Evolutionary conservation across 148 eudicot species (phyloP), one percentile per base, ranked within the genome.

Genomic region (Rhododendron kiyosumense): DNA sequence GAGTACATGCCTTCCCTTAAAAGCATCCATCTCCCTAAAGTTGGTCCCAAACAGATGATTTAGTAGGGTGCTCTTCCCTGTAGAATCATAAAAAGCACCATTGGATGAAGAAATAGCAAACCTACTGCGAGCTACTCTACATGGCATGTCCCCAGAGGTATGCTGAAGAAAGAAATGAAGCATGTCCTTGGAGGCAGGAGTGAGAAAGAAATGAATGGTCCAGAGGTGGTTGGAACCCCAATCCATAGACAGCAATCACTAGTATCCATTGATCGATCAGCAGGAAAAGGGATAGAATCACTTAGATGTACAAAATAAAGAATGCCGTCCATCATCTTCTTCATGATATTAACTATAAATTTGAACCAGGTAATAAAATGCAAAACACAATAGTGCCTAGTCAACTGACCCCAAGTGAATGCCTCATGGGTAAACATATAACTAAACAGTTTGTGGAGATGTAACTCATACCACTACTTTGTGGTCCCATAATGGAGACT

Each of bases 21-120:
- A 97, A 79, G 98, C 98, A 89, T 97, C 99, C 99, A 97, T 97
- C 93, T 95, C 99, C 90, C 92, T 93, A 90, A 97, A 97, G 89
- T 93, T 94, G 86, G 99, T 97, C 43, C 86, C 57, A 84, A 97
- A 97, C 77, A 97, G 89, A 85, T 95, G 81, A 91, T 97, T 97
- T 84, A 97, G 84, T 77, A 97, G 89, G 22, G 99, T 96, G 86
- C 99, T 97, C 90, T 97, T 97, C 84, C 99, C 99, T 97, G 95
- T 61, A 86, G 79, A 86, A 74, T 57, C 84, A 85, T 30, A 79
- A 83, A 81, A 80, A 73, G 32, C 32, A 81, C 34, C 18, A 30
- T 77, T 36, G 48, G 7, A 81, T 34, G 73, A 57, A 79, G 9
- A 38, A 82, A 82, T 38, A 61, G 51, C 51, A 63, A 10, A 75